Evolutionary conservation across 345 rosid species (phyloP).

Genomic region (Adansonia digitata): DNA sequence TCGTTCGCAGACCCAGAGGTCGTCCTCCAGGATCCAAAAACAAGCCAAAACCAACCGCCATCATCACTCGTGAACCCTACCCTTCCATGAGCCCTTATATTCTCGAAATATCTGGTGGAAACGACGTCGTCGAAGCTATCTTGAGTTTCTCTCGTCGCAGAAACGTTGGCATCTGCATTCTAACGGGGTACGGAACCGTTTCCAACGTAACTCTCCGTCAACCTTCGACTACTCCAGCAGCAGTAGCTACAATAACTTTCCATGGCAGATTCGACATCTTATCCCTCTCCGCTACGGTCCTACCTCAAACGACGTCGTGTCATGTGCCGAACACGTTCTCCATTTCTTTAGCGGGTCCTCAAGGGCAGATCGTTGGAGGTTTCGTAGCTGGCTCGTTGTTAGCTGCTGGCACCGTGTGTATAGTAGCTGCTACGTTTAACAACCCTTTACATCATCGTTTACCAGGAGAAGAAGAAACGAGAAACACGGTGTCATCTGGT

Average conservation of each 20-base stretch:
- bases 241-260: conserved; percentile 51
- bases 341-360: conserved; percentile 83
- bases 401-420: conserved; percentile 58
- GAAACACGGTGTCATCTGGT: conserved; percentile 37
- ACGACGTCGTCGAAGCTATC: conserved; percentile 63
- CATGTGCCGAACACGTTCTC: conserved; percentile 46
- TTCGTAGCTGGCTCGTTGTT: conserved; percentile 66
- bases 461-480: conserved; percentile 35
- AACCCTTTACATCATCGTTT: conserved; percentile 65
- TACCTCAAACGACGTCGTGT: conserved; percentile 44
- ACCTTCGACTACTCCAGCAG: conserved; percentile 61
- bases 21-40: conserved; percentile 90
- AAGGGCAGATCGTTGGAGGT: conserved; percentile 93
- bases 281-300: conserved; percentile 73
- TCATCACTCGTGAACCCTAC: conserved; percentile 55
- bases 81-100: conserved; percentile 82
- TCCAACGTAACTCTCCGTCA: conserved; percentile 86
- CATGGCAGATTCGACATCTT: conserved; percentile 88
- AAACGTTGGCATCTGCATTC: conserved; percentile 52
- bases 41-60: conserved; percentile 67
- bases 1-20: conserved; percentile 77
- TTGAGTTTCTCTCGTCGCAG: conserved; percentile 67
- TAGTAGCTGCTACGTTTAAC: conserved; percentile 75
- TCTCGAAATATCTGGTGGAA: conserved; percentile 69
- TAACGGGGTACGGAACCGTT: conserved; percentile 77